Evolutionary conservation across 768 basidiomycete species (phyloP), one percentile per base, ranked within the genome.

Genomic region (Panaeolus papilionaceus): DNA sequence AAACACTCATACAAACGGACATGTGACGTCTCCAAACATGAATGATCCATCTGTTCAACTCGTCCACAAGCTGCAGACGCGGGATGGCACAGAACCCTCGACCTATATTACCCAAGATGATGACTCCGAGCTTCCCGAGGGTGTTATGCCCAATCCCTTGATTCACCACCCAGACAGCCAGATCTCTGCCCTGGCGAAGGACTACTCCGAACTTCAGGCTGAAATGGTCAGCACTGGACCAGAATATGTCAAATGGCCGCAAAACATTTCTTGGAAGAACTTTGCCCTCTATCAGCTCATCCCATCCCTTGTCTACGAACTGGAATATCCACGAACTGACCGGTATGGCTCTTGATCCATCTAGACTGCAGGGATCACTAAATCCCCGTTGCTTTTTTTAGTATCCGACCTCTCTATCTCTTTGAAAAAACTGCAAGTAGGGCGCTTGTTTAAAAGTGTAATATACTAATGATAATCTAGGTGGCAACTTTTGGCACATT

Each of bases 401-500:
- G 88, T 45, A 90, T 91, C 61, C 88, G 94, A 3, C 94, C 94
- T 0, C 74, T 94, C 9, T 96, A 96, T 73, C 84, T 97, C 1
- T 85, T 93, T 67, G 92, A 94, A 74, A 93, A 86, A 87, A 78
- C 93, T 78, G 71, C 82, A 70, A 78, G 72, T 75, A 74, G 84
- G 33, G 86, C 72, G 44, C 47, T 28, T 1, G 23, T 64, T 42
- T 38, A 16, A 18, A 64, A 63, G 26, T 7, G 14, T 12, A 40
- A 14, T 16, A 61, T 39, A 64, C 11, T 33, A 38, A 45, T 54
- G 63, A 82, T 83, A 3, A 81, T 3, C 71, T 49, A 84, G 83
- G 82, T 93, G 9, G 98, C 96, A 28, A 97, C 95, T 10, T 94
- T 98, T 76, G 98, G 98, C 44, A 98, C 97, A 0, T 98, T 99